phyloP scores from a whole-genome alignment of 2,329 filamentous ascomycete species.

The Monilinia vaccinii-corymbosi region DNA sequence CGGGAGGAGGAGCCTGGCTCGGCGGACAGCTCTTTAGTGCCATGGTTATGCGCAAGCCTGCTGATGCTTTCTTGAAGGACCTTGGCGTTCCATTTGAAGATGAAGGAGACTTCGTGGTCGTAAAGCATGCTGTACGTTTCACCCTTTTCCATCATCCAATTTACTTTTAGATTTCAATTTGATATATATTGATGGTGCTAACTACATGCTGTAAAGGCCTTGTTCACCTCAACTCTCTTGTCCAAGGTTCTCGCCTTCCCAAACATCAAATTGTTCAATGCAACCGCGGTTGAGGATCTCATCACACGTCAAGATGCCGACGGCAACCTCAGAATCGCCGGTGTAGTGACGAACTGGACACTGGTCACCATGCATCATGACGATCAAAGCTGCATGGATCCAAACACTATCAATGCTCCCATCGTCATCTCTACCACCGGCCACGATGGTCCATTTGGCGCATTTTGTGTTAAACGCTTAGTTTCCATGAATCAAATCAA shows the following conservation, averaged over 20 bases:
- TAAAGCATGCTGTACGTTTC: constrained; percentile 65
- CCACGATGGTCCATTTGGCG: constrained; percentile 84
- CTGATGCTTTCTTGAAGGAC: constrained; percentile 73
- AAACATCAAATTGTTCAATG: constrained; percentile 96
- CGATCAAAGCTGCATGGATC: constrained; percentile 92
- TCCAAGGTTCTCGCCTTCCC: constrained; percentile 75
- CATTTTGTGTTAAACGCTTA: constrained; percentile 83
- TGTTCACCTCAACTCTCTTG: constrained; percentile 84
- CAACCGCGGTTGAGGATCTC: constrained; percentile 83
- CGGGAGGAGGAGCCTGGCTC: constrained; percentile 84
- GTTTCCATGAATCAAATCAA: constrained; percentile 80
- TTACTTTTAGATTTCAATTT: not conserved
- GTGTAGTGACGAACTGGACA: constrained; percentile 95
- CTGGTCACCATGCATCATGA: constrained; percentile 81
- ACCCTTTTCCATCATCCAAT: not conserved
- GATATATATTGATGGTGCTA: not conserved
- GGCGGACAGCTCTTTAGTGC: constrained; percentile 90
- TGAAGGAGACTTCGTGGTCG: constrained; percentile 79
- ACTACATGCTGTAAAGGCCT: constrained; percentile 36
- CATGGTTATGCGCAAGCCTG: constrained; percentile 92
- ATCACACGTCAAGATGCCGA: constrained; percentile 63
- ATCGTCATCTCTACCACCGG: constrained; percentile 84
- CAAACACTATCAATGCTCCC: constrained; percentile 91
- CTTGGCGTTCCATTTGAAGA: constrained; percentile 80
- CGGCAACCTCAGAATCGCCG: constrained; percentile 60